Conservation (phyloP, 306 rosid genomes). For the Quercus variabilis region DNA sequence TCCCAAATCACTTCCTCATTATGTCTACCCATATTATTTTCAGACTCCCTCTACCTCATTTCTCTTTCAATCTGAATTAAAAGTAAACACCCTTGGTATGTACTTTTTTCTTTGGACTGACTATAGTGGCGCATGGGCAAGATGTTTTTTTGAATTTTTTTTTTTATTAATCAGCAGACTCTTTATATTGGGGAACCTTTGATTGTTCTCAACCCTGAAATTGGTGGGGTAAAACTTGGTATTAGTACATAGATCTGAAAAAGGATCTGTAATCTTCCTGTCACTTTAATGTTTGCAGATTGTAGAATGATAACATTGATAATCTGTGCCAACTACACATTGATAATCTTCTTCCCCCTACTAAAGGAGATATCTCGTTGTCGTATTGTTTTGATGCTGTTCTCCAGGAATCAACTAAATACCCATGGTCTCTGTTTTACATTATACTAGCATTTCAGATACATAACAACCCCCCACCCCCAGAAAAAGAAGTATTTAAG, state of each 20-base stretch:
- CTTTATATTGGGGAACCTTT: not conserved
- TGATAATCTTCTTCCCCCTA: too few species aligned
- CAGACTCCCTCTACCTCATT: not conserved
- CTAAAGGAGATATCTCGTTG: not conserved
- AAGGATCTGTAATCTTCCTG: not conserved
- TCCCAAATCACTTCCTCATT: not conserved
- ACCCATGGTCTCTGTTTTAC: too few species aligned
- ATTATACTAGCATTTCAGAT: too few species aligned
- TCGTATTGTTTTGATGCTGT: not conserved
- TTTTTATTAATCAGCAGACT: not conserved
- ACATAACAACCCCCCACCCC: too few species aligned
- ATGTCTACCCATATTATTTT: too few species aligned
- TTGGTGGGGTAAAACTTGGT: not conserved
- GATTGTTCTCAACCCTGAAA: constrained; percentile 1
- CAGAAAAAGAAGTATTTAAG: too few species aligned
- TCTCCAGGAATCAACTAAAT: too few species aligned
- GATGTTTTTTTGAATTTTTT: too few species aligned
- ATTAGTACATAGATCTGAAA: not conserved
- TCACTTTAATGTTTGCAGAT: not conserved
- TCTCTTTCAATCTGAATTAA: not conserved
- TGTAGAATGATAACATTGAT: not conserved
- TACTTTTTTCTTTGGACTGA: not conserved
- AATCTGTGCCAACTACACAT: not conserved
- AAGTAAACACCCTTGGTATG: not conserved
- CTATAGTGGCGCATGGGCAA: not conserved